Base-by-base conservation (phyloP, 306 rosid species). In the Malus fusca region DNA sequence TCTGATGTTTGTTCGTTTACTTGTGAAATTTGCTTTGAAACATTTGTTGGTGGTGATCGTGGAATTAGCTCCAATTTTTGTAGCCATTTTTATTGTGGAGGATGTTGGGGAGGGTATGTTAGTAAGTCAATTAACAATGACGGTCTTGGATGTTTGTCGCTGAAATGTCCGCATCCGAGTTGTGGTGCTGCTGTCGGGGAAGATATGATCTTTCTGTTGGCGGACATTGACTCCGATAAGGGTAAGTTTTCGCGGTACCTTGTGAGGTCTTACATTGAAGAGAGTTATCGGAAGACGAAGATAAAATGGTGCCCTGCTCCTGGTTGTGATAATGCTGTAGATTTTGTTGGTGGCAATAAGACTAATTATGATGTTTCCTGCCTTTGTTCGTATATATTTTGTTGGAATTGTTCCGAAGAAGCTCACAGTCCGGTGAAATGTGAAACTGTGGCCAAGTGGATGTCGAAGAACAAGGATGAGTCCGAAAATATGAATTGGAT, bases 241-340 rank as follows among this genome's bases (percentile, higher is more conserved):
- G 79, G 75, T 69, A 92, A 90, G 80, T 92, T 87, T 82, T 77
- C 77, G 17, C 92, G 88, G 40, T 90, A 90, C 72, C 93, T 92
- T 82, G 84, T 84, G 37, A 79, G 97, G 68, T 92, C 97, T 61
- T 90, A 88, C 58, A 80, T 92, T 26, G 97, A 92, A 82, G 96
- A 90, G 12, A 84, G 69, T 71, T 76, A 76, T 44, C 48, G 80
- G 88, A 88, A 75, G 88, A 87, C 88, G 88, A 70, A 92, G 93
- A 92, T 91, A 78, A 92, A 88, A 84, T 92, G 96, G 97, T 92
- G 97, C 76, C 97, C 97, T 76, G 96, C 96, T 51, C 93, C 97
- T 1, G 96, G 90, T 56, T 92, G 97, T 71, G 92, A 92, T 15
- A 70, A 80, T 73, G 97, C 92, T 7, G 90, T 88, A 30, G 82